Percentiles rank a stretch among this genome's conserved stretches.
phyloP scores from a whole-genome alignment of 164 flowering plant genomes.

The Litsea cubeba region DNA sequence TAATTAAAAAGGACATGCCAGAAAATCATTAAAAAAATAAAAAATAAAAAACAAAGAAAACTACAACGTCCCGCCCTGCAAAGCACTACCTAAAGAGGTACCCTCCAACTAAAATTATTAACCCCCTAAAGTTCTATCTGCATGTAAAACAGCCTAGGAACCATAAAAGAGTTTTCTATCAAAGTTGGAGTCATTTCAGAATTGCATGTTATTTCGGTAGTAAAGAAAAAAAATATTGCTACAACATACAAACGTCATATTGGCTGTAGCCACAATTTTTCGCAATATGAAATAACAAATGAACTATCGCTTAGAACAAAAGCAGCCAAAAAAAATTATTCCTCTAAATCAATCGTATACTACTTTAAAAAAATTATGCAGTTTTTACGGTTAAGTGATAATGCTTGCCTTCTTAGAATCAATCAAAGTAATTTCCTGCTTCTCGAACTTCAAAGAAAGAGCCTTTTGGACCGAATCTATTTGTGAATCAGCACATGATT shows the following conservation, averaged over 20 bases:
- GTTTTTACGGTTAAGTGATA: neutral
- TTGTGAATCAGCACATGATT: neutral
- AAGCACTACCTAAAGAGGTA: too few relatives aligned
- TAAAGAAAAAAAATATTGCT: too few relatives aligned
- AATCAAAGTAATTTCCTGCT: neutral
- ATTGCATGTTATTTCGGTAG: too few relatives aligned
- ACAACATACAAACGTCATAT: neutral
- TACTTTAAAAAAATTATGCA: neutral
- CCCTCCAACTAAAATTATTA: too few relatives aligned
- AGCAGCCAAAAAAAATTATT: neutral
- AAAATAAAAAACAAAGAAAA: too few relatives aligned
- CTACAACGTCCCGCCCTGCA: too few relatives aligned
- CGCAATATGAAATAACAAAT: neutral
- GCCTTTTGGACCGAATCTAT: conserved; percentile 10
- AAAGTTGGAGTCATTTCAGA: too few relatives aligned
- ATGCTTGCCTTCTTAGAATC: conserved; percentile 10
- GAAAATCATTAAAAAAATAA: too few relatives aligned
- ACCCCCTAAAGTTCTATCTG: too few relatives aligned
- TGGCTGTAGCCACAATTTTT: neutral
- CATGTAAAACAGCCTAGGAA: too few relatives aligned
- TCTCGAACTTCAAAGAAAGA: conserved; percentile 11
- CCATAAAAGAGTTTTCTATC: too few relatives aligned
- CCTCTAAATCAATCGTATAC: neutral
- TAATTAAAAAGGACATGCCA: too few relatives aligned
- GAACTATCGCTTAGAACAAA: neutral